Conservation (phyloP, 257 asterid species). For the Gentiana dahurica region DNA sequence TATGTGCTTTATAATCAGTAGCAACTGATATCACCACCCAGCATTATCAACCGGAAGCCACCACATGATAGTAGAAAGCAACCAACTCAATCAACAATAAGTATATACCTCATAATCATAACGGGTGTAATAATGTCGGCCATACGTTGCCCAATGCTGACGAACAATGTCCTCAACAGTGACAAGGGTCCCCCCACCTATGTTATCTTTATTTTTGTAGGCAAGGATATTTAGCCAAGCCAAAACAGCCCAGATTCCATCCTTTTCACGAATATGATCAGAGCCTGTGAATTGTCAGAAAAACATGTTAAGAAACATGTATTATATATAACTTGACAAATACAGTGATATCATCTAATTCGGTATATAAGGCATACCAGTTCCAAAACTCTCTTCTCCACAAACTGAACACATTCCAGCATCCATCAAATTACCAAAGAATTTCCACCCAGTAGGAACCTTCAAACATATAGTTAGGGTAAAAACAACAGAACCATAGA, state of each 20-base stretch:
- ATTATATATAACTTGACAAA: neutral
- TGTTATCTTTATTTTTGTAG: slow-evolving; percentile 72
- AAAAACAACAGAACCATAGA: slow-evolving; percentile 1
- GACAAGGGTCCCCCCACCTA: slow-evolving; percentile 63
- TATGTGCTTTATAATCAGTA: too few species aligned
- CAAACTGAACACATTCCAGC: slow-evolving; percentile 98
- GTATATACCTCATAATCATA: slow-evolving; percentile 81
- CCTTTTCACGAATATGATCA: slow-evolving; percentile 96
- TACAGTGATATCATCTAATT: neutral
- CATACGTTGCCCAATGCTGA: slow-evolving; percentile 88
- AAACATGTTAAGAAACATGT: neutral
- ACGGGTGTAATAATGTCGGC: slow-evolving; percentile 96
- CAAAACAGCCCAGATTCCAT: slow-evolving; percentile 99
- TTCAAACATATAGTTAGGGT: slow-evolving; percentile 13
- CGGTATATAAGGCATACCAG: slow-evolving; percentile 43
- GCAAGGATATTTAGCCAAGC: slow-evolving; percentile 95
- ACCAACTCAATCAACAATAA: neutral
- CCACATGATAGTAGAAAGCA: too few species aligned
- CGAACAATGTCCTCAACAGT: slow-evolving; percentile 91
- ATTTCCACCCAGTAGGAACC: slow-evolving; percentile 99
- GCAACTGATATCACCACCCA: too few species aligned
- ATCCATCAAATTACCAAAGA: slow-evolving; percentile 97
- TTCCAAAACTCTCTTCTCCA: slow-evolving; percentile 99
- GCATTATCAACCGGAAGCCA: too few species aligned
- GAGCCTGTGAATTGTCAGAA: slow-evolving; percentile 49